phyloP scores from a whole-genome alignment of 192 early-diverging fungal genomes.

The Backusella circina region DNA sequence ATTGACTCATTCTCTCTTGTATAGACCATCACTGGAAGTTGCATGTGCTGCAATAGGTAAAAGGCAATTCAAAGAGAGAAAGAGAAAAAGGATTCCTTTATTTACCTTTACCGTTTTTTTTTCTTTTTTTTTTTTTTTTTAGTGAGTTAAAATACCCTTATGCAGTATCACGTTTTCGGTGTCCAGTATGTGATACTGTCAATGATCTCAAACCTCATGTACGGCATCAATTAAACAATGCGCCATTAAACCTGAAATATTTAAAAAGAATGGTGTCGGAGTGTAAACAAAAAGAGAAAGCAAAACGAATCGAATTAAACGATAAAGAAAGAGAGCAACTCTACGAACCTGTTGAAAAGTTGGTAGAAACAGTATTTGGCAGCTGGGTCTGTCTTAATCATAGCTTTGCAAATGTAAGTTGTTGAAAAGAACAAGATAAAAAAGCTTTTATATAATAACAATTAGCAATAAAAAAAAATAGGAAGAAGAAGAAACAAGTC shows the following conservation, averaged over 20 bases:
- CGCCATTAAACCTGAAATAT: slow-evolving; percentile 16
- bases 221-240: background rate
- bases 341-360: slow-evolving; percentile 26
- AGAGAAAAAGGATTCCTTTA: background rate
- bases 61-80: background rate
- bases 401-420: slow-evolving; percentile 52
- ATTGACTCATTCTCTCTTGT: slow-evolving; percentile 9
- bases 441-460: background rate
- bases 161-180: slow-evolving; percentile 75
- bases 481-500: slow-evolving; percentile 43
- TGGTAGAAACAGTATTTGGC: slow-evolving; percentile 39
- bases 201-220: slow-evolving; percentile 59
- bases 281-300: slow-evolving; percentile 16
- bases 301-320: background rate
- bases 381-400: slow-evolving; percentile 60
- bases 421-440: background rate
- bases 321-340: slow-evolving; percentile 17
- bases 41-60: slow-evolving; percentile 63
- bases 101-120: background rate
- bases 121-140: background rate
- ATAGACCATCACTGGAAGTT: slow-evolving; percentile 51
- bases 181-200: slow-evolving; percentile 88
- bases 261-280: slow-evolving; percentile 21
- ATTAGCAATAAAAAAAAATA: background rate
- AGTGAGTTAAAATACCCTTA: slow-evolving; percentile 73